These are phyloP conservation scores for Lichina pygmaea DNA, from an alignment of 495 filamentous ascomycete species.

Conservation along the genomic window DNA sequence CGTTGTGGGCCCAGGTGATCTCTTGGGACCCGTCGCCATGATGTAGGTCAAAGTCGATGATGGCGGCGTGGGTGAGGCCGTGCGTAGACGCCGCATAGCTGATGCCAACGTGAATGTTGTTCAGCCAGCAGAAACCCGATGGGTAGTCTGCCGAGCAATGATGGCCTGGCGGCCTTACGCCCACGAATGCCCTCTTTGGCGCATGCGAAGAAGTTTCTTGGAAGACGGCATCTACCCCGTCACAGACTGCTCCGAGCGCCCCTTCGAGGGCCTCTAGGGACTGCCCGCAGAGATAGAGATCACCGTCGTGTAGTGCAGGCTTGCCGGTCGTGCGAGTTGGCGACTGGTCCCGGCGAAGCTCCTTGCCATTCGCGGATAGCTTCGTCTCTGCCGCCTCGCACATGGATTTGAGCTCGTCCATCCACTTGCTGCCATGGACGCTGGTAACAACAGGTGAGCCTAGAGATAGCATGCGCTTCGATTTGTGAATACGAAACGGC, in stretches of 20 bases:
- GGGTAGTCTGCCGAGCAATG: constrained; percentile 74
- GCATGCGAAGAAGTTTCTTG: constrained; percentile 13
- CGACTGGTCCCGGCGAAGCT: constrained; percentile 24
- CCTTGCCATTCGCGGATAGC: constrained; percentile 43
- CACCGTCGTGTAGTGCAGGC: constrained; percentile 43
- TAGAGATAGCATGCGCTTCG: constrained; percentile 32
- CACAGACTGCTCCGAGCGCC: constrained; percentile 66
- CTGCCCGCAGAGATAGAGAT: constrained; percentile 69
- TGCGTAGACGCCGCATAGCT: constrained; percentile 60
- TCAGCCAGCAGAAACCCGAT: constrained; percentile 94
- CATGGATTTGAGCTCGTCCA: constrained; percentile 71
- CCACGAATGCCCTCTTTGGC: constrained; percentile 54
- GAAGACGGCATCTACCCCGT: constrained; percentile 74
- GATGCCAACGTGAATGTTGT: constrained; percentile 93
- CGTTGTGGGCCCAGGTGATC: constrained; percentile 72
- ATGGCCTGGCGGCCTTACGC: constrained; percentile 67
- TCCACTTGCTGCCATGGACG: constrained; percentile 70
- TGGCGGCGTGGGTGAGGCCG: constrained; percentile 78
- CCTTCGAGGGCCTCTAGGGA: constrained; percentile 74
- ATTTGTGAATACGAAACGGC: constrained; percentile 67
- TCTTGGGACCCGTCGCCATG: constrained; percentile 90
- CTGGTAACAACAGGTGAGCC: constrained; percentile 44
- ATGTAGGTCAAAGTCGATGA: constrained; percentile 90
- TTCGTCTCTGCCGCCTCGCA: constrained; percentile 51
- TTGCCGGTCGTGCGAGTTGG: constrained; percentile 21